These are phyloP conservation scores for Bombardia bombarda DNA, from an alignment of 495 filamentous ascomycete species.

Conservation along the genomic window DNA sequence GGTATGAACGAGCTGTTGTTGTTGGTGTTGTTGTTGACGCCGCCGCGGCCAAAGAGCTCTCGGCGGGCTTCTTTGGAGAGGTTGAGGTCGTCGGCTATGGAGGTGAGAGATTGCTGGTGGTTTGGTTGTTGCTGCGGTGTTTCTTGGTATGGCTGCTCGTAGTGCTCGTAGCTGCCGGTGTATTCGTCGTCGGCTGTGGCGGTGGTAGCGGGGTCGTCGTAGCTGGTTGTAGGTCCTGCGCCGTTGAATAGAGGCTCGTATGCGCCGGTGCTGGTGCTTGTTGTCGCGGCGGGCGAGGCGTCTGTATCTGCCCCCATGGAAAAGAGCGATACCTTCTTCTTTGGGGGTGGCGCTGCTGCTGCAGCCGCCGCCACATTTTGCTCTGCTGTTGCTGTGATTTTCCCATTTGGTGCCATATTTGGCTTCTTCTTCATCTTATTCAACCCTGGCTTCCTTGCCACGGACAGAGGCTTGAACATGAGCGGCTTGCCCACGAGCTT, in stretches of 20 bases:
- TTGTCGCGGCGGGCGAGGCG: slow-evolving; percentile 7
- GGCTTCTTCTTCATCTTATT: slow-evolving; percentile 13
- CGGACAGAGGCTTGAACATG: slow-evolving; percentile 84
- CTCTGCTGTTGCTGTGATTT: slow-evolving; percentile 2
- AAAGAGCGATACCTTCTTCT: slow-evolving; percentile 38
- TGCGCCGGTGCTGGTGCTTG: slow-evolving; percentile 5
- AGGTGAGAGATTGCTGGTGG: slow-evolving; percentile 42
- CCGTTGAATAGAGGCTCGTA: slow-evolving; percentile 37
- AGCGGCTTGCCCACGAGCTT: slow-evolving; percentile 68
- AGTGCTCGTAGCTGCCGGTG: neutral
- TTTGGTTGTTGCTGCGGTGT: slow-evolving; percentile 1
- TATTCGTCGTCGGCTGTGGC: neutral
- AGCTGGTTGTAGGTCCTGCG: neutral
- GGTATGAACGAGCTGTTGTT: slow-evolving; percentile 23
- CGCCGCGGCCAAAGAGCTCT: slow-evolving; percentile 70
- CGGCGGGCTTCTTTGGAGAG: slow-evolving; percentile 65
- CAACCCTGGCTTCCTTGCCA: slow-evolving; percentile 46
- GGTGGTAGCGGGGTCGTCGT: neutral
- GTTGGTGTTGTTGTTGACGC: slow-evolving; percentile 24
- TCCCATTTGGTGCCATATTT: no score
- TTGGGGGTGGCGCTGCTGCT: slow-evolving; percentile 17
- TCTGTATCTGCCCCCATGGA: slow-evolving; percentile 36
- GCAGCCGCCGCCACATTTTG: neutral
- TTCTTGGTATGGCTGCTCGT: slow-evolving; percentile 14
- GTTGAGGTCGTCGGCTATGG: slow-evolving; percentile 64